phyloP scores from a whole-genome alignment of 768 basidiomycete species.

The Cystobasidiopsis lactophilus region DNA sequence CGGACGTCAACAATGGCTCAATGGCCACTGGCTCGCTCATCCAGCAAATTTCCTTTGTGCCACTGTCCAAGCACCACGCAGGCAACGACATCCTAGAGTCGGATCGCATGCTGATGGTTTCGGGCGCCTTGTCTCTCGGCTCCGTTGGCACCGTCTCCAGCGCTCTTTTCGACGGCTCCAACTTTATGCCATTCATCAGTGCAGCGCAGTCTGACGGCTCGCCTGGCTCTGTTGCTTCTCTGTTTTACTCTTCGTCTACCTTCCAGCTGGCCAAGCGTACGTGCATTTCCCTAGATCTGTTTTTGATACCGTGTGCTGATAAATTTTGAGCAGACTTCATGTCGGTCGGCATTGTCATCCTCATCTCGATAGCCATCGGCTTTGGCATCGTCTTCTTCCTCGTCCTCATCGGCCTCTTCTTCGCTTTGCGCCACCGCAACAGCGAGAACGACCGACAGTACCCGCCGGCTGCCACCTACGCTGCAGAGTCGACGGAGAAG shows the following conservation, averaged over 20 bases:
- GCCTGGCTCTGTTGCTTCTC: constrained; percentile 45
- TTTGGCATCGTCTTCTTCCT: constrained; percentile 80
- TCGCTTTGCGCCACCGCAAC: constrained; percentile 64
- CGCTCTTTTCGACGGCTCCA: constrained; percentile 66
- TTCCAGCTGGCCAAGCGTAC: constrained; percentile 40
- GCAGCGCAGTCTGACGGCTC: constrained; percentile 43
- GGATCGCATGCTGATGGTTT: constrained; percentile 76
- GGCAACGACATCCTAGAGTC: constrained; percentile 45
- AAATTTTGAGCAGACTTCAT: constrained; percentile 42
- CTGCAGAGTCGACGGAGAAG: constrained; percentile 42
- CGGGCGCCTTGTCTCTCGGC: constrained; percentile 47
- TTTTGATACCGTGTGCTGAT: constrained; percentile 7
- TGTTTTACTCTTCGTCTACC: constrained; percentile 60
- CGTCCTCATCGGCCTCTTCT: constrained; percentile 60
- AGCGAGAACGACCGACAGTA: constrained; percentile 32
- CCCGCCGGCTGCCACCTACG: constrained; percentile 35
- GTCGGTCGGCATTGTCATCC: constrained; percentile 75
- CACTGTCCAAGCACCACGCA: constrained; percentile 51
- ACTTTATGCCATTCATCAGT: constrained; percentile 58
- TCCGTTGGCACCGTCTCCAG: constrained; percentile 59
- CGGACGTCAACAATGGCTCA: constrained; percentile 34
- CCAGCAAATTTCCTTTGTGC: constrained; percentile 73
- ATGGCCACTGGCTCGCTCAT: constrained; percentile 33
- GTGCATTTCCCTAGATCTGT: constrained; percentile 4
- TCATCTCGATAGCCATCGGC: constrained; percentile 90